Conservation (phyloP, 106 monocot species). For the Iris macrosiphon region DNA sequence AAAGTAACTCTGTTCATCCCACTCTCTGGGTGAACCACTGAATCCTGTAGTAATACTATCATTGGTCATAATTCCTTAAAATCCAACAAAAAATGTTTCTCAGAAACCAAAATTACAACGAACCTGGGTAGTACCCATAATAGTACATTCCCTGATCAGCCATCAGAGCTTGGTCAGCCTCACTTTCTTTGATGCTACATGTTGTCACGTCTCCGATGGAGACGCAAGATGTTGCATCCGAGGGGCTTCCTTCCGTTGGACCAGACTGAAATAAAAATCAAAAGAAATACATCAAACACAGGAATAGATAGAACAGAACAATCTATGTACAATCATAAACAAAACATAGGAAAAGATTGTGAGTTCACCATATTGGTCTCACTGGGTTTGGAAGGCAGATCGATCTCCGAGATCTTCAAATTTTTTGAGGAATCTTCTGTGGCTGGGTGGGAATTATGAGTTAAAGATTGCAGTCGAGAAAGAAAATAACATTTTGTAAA, state of each 20-base stretch:
- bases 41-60: slow-evolving; percentile 13
- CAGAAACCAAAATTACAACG: neutral
- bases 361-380: slow-evolving; percentile 21
- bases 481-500: no score
- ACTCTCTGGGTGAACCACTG: slow-evolving; percentile 26
- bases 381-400: slow-evolving; percentile 11
- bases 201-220: slow-evolving; percentile 52
- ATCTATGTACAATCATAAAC: neutral
- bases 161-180: slow-evolving; percentile 40
- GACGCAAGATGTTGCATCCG: slow-evolving; percentile 66
- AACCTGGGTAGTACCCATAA: slow-evolving; percentile 89
- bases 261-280: slow-evolving; percentile 13
- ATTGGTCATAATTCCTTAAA: neutral
- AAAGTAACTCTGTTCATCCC: slow-evolving; percentile 37
- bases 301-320: neutral
- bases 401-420: slow-evolving; percentile 45
- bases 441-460: slow-evolving; percentile 14
- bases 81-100: neutral
- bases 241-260: slow-evolving; percentile 42
- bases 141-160: slow-evolving; percentile 47
- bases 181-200: slow-evolving; percentile 44
- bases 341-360: neutral
- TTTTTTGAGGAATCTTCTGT: slow-evolving; percentile 27
- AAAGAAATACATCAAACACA: neutral
- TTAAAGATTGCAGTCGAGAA: slow-evolving; percentile 1